These are phyloP conservation scores for grape (Vitis vinifera) DNA, from an alignment of 164 flowering plant genomes.

Conservation along the genomic window ASM3070453v1 NC_081811.1:24776501-24777000, in stretches of 20 bases:
- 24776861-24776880: too few relatives aligned
- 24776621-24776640: neutral
- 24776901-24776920: too few relatives aligned
- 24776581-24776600: conserved; percentile 46
- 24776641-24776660: neutral
- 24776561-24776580: conserved; percentile 38
- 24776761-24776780: conserved; percentile 27
- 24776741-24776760: conserved; percentile 31
- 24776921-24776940: too few relatives aligned
- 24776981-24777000: too few relatives aligned
- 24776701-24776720: conserved; percentile 45
- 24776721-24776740: conserved; percentile 38
- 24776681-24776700: conserved; percentile 38
- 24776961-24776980: too few relatives aligned
- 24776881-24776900: too few relatives aligned
- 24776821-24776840: too few relatives aligned
- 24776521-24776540: conserved; percentile 59
- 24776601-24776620: neutral
- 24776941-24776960: too few relatives aligned
- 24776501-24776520: conserved; percentile 40
- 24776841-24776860: too few relatives aligned
- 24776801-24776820: too few relatives aligned
- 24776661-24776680: neutral
- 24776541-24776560: conserved; percentile 44
- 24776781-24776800: neutral